Base-by-base conservation (phyloP, 148 eudicot genomes). In the Amaranthus palmeri region DNA sequence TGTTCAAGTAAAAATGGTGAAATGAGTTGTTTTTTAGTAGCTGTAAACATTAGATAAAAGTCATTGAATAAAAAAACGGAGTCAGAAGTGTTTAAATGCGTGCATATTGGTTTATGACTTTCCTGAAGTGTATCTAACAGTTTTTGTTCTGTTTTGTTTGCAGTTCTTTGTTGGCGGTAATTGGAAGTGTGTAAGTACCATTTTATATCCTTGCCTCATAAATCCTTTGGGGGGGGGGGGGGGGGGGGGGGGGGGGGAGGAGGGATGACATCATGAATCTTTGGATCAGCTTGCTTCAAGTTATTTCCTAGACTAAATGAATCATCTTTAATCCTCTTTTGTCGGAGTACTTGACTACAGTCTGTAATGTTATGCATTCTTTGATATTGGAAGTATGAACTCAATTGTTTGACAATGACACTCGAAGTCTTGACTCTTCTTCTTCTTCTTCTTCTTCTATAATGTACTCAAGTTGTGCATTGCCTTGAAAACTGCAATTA, bases 81-180 rank as follows among this genome's bases (percentile, higher is more conserved):
- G 15, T 46, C 8, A 2, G 0, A 4, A 5, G 0, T 52, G 3
- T 9, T 41, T 15, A 15, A 59, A 10, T 10, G 49, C 17, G 48
- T 62, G 10, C 55, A 15, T 25, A 54, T 48, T 55, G 69, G 41
- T n/a, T 60, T 36, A 13, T 67, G 18, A n/a, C 14, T 36, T 69
- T 49, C 48, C 59, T 54, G 50, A 15, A 52, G 36, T 51, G 12
- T 58, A 67, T 15, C 70, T 83, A 36, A 80, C 65, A 6, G 8
- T 25, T 67, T 70, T 74, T 52, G 43, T 80, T 78, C 14, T 71
- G 7, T 62, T 82, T 50, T 68, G 9, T 45, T 80, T 80, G 92
- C 96, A 96, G 99, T 96, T 96, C 88, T 96, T 96, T 43, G 99
- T 96, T 74, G 99, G 99, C 55, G 99, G 99, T 69, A 96, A 96